Percentiles rank a stretch among this genome's conserved stretches.
phyloP scores from a whole-genome alignment of 78 protist species.

The Dictyostelium citrinum region DNA sequence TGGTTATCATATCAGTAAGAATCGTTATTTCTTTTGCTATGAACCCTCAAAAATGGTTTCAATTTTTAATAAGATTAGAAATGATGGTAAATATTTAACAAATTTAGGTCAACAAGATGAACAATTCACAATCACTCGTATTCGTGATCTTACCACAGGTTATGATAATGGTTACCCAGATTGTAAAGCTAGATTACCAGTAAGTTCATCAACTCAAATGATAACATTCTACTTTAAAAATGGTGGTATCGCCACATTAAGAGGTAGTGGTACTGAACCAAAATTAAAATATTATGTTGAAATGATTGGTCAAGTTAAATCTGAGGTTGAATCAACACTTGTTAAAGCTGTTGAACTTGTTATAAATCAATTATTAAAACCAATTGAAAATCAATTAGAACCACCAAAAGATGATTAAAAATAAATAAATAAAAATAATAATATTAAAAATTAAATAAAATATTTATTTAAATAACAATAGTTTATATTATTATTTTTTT shows the following conservation, averaged over 20 bases:
- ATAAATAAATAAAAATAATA: neutral
- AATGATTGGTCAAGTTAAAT: slow-evolving; percentile 44
- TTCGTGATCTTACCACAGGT: slow-evolving; percentile 94
- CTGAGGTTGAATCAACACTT: slow-evolving; percentile 13
- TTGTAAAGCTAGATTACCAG: slow-evolving; percentile 69
- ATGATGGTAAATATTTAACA: slow-evolving; percentile 31
- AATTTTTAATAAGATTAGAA: slow-evolving; percentile 83
- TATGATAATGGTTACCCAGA: slow-evolving; percentile 73
- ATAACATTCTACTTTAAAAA: slow-evolving; percentile 95
- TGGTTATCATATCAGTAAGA: slow-evolving; percentile 79
- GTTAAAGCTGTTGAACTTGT: slow-evolving; percentile 29
- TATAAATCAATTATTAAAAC: slow-evolving; percentile 63
- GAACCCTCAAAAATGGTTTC: slow-evolving; percentile 78
- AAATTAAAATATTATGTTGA: slow-evolving; percentile 97
- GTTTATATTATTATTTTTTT: neutral
- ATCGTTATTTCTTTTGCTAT: slow-evolving; percentile 89
- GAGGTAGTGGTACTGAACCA: slow-evolving; percentile 99
- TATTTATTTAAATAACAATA: neutral
- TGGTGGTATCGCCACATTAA: slow-evolving; percentile 93
- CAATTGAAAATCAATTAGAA: slow-evolving; percentile 64
- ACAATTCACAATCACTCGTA: neutral
- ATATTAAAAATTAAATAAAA: neutral
- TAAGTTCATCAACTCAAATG: slow-evolving; percentile 85
- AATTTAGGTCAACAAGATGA: neutral
- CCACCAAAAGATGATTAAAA: slow-evolving; percentile 81